A percentile compares a stretch with the other conserved stretches of the same genome.
These are phyloP conservation scores for Melastoma candidum DNA, from an alignment of 441 rosid genomes.

Conservation along the genomic window DNA sequence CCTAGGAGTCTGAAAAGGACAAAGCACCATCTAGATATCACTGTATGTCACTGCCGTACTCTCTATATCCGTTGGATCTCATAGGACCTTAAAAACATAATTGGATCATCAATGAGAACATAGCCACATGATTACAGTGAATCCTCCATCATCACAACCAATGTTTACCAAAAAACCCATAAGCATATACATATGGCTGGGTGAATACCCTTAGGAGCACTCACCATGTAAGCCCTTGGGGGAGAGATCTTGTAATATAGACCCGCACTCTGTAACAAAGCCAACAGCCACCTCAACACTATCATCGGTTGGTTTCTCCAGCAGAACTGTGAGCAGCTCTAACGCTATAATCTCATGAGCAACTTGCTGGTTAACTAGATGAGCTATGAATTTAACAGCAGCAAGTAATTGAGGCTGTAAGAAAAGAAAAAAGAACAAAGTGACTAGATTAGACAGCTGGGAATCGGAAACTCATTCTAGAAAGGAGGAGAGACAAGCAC, in stretches of 20 bases:
- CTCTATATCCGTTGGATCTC: too few species aligned
- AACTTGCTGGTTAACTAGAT: slow-evolving; percentile 87
- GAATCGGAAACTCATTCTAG: slow-evolving; percentile 1
- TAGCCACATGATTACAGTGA: too few species aligned
- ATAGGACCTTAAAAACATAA: too few species aligned
- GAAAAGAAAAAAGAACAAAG: slow-evolving; percentile 8
- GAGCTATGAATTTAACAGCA: slow-evolving; percentile 84
- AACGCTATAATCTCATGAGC: slow-evolving; percentile 79
- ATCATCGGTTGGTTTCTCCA: slow-evolving; percentile 73
- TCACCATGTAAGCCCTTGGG: slow-evolving; percentile 83
- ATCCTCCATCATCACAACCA: too few species aligned
- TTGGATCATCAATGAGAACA: too few species aligned
- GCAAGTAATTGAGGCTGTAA: slow-evolving; percentile 82
- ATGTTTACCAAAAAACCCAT: too few species aligned
- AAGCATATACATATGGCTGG: too few species aligned
- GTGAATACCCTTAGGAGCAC: slow-evolving; percentile 4
- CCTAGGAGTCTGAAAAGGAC: too few species aligned
- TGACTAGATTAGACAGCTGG: slow-evolving; percentile 3
- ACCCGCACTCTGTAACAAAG: slow-evolving; percentile 83
- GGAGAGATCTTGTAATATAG: slow-evolving; percentile 74
- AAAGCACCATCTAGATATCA: too few species aligned
- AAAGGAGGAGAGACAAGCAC: slow-evolving; percentile 19
- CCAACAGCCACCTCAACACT: slow-evolving; percentile 97
- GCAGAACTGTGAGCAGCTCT: slow-evolving; percentile 59
- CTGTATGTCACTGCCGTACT: too few species aligned